Percentiles rank a stretch among this genome's conserved stretches.
Conservation (phyloP, 331 rosid genomes). For the Saraca asoca region DNA sequence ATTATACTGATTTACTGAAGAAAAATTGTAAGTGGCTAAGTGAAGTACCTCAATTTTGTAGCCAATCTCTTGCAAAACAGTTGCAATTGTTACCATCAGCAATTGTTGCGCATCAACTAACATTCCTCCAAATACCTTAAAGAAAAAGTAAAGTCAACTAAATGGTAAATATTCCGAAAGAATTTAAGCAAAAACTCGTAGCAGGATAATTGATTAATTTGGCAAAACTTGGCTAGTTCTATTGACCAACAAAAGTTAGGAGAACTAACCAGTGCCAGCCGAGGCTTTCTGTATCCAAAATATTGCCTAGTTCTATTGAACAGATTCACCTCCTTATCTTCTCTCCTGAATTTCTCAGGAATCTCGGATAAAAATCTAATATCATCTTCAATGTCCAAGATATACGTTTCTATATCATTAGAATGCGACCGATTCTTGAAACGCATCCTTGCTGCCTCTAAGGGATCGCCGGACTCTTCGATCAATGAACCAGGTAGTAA, state of each 20-base stretch:
- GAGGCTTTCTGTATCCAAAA: conserved; percentile 56
- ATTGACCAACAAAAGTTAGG: neutral
- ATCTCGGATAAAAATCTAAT: conserved; percentile 57
- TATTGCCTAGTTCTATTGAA: conserved; percentile 43
- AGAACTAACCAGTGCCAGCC: conserved; percentile 54
- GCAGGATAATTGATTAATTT: neutral
- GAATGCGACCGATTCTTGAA: conserved; percentile 43
- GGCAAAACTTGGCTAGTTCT: neutral
- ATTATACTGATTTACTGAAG: conserved; percentile 13
- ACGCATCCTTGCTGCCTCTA: conserved; percentile 34
- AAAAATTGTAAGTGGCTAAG: conserved; percentile 8
- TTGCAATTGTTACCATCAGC: conserved; percentile 74
- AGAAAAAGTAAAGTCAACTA: conserved; percentile 29
- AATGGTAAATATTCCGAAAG: conserved; percentile 18
- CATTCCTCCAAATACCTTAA: conserved; percentile 84
- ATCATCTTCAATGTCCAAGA: conserved; percentile 57
- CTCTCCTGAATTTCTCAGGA: conserved; percentile 48
- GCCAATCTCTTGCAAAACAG: conserved; percentile 83
- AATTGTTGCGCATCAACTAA: conserved; percentile 77
- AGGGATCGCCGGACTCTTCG: conserved; percentile 39
- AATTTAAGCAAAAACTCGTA: neutral
- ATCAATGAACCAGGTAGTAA: conserved; percentile 58
- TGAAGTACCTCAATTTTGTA: conserved; percentile 66
- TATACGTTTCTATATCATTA: conserved; percentile 46
- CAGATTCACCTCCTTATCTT: conserved; percentile 35